phyloP scores from a whole-genome alignment of 2,329 filamentous ascomycete genomes.

The Fusarium buharicum region DNA sequence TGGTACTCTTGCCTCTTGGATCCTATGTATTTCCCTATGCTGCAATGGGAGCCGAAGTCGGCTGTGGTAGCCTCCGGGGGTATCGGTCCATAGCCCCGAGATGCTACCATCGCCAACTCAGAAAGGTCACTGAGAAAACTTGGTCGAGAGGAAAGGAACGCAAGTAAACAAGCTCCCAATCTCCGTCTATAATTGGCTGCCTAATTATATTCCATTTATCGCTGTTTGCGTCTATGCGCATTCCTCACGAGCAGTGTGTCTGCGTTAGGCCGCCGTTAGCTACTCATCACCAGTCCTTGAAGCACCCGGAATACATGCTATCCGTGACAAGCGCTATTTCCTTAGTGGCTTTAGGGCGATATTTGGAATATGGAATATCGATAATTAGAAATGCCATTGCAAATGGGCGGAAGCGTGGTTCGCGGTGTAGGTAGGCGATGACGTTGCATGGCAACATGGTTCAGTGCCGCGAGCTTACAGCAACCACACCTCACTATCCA shows the following conservation, averaged over 20 bases:
- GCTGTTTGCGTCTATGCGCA: slow-evolving; percentile 16
- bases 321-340: neutral
- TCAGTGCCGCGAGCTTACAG: neutral
- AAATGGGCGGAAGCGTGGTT: neutral
- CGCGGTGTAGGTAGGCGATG: neutral
- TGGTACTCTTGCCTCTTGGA: neutral
- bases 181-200: neutral
- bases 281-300: slow-evolving; percentile 1
- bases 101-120: neutral
- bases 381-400: neutral
- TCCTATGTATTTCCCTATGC: neutral
- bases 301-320: neutral
- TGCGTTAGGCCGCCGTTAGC: too few species aligned
- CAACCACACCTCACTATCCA: neutral
- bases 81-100: neutral
- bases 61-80: neutral
- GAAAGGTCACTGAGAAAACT: neutral
- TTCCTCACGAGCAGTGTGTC: slow-evolving; percentile 5
- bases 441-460: slow-evolving; percentile 12
- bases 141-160: too few species aligned
- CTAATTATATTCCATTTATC: neutral
- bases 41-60: neutral
- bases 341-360: slow-evolving; percentile 8
- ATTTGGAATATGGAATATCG: neutral
- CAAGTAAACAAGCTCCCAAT: neutral